Evolutionary conservation across 495 filamentous ascomycete species (phyloP), one percentile per base, ranked within the genome.

Genomic region (Echria macrotheca): DNA sequence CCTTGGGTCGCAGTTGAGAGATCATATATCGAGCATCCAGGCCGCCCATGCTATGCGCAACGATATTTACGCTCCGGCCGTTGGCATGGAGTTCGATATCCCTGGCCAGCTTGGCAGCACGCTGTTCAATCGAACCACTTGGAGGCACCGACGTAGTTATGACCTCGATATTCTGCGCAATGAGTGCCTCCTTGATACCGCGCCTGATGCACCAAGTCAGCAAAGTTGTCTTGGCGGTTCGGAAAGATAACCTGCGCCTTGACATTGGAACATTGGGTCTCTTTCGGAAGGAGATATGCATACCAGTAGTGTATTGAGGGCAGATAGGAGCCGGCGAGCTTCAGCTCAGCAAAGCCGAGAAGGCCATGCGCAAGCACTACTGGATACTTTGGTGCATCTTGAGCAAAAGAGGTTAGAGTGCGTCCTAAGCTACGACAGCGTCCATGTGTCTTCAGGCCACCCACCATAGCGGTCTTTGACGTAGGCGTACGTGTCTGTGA

Each of bases 11-110:
- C 11, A 95, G 71, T 35, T 73, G 76, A 44, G 86, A 90, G 54
- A 96, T 86, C 89, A 96, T 95, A 64, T 94, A 94, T 60, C 91
- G 78, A 10, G 89, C 82, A 68, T 96, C 93, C 35, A 96, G 77
- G 3, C 93, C 93, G 24, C 91, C 70, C 74, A 76, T 64, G 42
- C 74, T 83, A 65, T 81, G 89, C 68, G 88, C 90, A 53, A 96
- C 80, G 40, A 96, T 91, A 67, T 95, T 95, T 7, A 95, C 88
- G 62, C 78, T 78, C 62, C 81, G 84, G 15, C 86, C 86, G 10
- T 69, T 65, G 7, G 86, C 86, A 38, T 82, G 83, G 24, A 68
- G 58, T 29, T 77, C 77, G 57, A 93, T 89, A 47, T 74, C 77
- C 50, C 74, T 65, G 23, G 73, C 79, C 31, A 94, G 68, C 63